Conservation (phyloP, 768 basidiomycete genomes). For the Naganishia kalamii region DNA sequence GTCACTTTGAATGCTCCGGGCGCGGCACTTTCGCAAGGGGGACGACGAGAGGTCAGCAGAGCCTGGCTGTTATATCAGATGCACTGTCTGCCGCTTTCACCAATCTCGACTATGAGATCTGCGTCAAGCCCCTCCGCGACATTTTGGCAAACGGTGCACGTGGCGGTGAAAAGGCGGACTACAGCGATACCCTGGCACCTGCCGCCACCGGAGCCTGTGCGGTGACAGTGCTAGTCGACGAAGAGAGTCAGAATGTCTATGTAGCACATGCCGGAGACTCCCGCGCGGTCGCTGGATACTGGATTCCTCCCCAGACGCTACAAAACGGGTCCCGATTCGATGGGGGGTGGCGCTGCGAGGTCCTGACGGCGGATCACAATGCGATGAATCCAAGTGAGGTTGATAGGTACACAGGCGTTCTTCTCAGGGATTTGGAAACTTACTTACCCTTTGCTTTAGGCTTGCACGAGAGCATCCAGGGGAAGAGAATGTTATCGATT, state of each 20-base stretch:
- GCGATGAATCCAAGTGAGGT: slow-evolving; percentile 80
- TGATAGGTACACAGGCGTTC: slow-evolving; percentile 60
- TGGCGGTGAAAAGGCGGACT: no score
- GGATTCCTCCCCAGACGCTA: slow-evolving; percentile 54
- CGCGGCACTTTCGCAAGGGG: no score
- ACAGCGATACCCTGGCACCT: slow-evolving; percentile 46
- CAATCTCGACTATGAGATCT: no score
- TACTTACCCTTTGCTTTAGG: slow-evolving; percentile 22
- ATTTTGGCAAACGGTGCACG: no score
- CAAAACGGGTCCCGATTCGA: slow-evolving; percentile 52
- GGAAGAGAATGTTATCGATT: slow-evolving; percentile 38
- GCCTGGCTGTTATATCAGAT: no score
- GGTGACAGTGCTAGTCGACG: slow-evolving; percentile 78
- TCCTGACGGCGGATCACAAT: slow-evolving; percentile 90
- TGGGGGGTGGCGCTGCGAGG: slow-evolving; percentile 82
- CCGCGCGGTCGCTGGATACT: slow-evolving; percentile 91
- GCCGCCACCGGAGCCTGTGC: slow-evolving; percentile 89
- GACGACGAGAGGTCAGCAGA: no score
- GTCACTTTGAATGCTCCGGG: no score
- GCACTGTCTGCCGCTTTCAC: no score
- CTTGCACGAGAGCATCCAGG: slow-evolving; percentile 40
- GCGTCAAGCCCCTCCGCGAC: no score
- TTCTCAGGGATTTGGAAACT: background rate
- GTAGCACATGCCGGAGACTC: slow-evolving; percentile 90
- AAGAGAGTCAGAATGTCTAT: slow-evolving; percentile 70